Evolutionary conservation across 2,329 filamentous ascomycete species (phyloP), one percentile per base, ranked within the genome.

Genomic region (Apiospora pterosperma): DNA sequence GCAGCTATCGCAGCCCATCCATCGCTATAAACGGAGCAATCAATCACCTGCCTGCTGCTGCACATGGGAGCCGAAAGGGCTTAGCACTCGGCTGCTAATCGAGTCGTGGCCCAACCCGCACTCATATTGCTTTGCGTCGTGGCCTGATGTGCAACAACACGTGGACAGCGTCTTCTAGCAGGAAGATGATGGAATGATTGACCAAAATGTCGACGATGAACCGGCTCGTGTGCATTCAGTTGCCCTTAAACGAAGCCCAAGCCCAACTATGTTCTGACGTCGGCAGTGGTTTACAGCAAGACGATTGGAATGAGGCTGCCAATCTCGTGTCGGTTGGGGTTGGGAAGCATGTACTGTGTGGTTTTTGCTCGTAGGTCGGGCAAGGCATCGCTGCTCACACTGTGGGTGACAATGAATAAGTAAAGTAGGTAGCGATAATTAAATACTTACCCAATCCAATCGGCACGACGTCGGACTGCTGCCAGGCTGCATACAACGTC

Each of bases 131-230:
- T 55, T 55, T n/a, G 48, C 25, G 48, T 55, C 48, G 48, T 55
- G 48, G 48, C 48, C 48, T 55, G 48, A 55, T 55, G 48, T 8
- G 48, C 28, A 28, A 31, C 59, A 61, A 61, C 59, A 61, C 59
- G 59, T 61, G 59, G 36, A 61, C 59, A 19, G 28, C 59, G 36
- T 28, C 59, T 41, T 41, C 34, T 41, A 28, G 25, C 16, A 34
- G 48, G 34, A 21, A 5, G 36, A 61, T 61, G 59, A 61, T 61
- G 59, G 41, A 61, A 61, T 61, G 59, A n/a, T 61, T 44, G 41
- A 44, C 59, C 36, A 34, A 23, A 14, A 39, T 19, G 34, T 61
- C 48, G 25, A 55, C 48, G 48, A n/a, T 28, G 48, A 55, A 55
- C 48, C 31, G 48, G 48, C 34, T 55, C 34, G 48, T 55, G 48